Evolutionary conservation across 768 basidiomycete species (phyloP).

Genomic region (Neoboletus subvelutipes): DNA sequence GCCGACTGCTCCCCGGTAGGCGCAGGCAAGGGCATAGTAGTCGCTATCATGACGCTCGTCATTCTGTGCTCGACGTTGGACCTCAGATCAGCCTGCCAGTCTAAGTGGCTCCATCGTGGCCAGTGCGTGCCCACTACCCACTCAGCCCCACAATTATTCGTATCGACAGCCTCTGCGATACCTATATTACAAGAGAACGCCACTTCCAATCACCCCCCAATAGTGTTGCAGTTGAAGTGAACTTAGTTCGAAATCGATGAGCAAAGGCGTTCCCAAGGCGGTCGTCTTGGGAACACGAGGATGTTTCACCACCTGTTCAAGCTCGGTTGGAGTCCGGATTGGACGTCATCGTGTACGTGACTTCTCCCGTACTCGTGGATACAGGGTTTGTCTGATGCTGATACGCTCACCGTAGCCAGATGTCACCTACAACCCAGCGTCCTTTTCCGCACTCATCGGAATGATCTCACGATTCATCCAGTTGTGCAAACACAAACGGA

Average conservation of each 20-base stretch:
- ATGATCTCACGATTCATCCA: slow-evolving; percentile 58
- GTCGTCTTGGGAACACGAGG: slow-evolving; percentile 60
- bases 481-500: slow-evolving; percentile 4
- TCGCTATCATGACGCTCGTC: slow-evolving; percentile 65
- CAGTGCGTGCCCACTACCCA: slow-evolving; percentile 46
- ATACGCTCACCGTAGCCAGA: slow-evolving; percentile 56
- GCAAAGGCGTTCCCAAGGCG: slow-evolving; percentile 30
- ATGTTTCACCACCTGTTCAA: slow-evolving; percentile 46
- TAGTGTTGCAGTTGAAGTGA: no score
- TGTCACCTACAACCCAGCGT: slow-evolving; percentile 86
- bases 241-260: no score
- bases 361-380: not conserved
- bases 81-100: slow-evolving; percentile 15
- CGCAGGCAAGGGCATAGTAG: slow-evolving; percentile 83
- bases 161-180: slow-evolving; percentile 67
- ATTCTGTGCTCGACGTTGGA: slow-evolving; percentile 46
- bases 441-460: slow-evolving; percentile 74
- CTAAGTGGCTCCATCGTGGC: slow-evolving; percentile 49
- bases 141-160: not conserved
- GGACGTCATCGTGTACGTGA: slow-evolving; percentile 68
- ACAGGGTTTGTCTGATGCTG: not conserved
- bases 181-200: slow-evolving; percentile 77
- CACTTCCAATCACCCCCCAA: slow-evolving; percentile 38
- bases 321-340: slow-evolving; percentile 41
- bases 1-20: slow-evolving; percentile 45